Percentiles rank a stretch among this genome's conserved stretches.
Evolutionary conservation across 2,329 filamentous ascomycete species (phyloP).

Genomic region (Thielaviopsis punctulata): DNA sequence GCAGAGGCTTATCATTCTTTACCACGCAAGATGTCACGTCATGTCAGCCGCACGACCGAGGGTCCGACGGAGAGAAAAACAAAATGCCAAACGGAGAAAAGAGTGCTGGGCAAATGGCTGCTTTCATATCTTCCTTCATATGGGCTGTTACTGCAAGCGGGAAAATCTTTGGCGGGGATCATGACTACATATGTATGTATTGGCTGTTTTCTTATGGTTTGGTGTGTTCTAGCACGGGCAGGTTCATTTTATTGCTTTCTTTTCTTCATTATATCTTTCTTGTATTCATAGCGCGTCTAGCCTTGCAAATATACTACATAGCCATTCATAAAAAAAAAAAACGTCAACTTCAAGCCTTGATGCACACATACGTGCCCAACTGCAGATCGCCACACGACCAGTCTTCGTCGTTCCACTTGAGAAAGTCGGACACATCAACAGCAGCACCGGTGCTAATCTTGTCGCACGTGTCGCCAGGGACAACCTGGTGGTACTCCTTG

Average conservation of each 20-base stretch:
- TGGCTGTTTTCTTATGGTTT: not conserved
- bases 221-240: not conserved
- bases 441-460: not conserved
- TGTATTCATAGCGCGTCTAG: not conserved
- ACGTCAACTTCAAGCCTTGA: not conserved
- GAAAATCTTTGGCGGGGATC: not conserved
- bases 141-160: too few species aligned
- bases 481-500: constrained; percentile 4
- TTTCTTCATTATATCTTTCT: not conserved
- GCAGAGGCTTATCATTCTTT: not conserved
- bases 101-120: not conserved
- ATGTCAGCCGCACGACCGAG: not conserved
- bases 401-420: constrained; percentile 4
- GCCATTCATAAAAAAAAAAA: too few species aligned
- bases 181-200: too few species aligned
- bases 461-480: constrained; percentile 1
- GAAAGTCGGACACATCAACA: not conserved
- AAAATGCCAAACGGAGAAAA: not conserved
- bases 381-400: constrained; percentile 3
- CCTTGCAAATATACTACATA: not conserved
- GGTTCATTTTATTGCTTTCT: too few species aligned
- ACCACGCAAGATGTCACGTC: not conserved
- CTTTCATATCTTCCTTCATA: not conserved
- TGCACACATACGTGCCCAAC: constrained; percentile 4
- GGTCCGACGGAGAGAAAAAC: not conserved